Evolutionary conservation across 2,329 filamentous ascomycete species (phyloP), one percentile per base, ranked within the genome.

Genomic region (Aspergillus brasiliensis): DNA sequence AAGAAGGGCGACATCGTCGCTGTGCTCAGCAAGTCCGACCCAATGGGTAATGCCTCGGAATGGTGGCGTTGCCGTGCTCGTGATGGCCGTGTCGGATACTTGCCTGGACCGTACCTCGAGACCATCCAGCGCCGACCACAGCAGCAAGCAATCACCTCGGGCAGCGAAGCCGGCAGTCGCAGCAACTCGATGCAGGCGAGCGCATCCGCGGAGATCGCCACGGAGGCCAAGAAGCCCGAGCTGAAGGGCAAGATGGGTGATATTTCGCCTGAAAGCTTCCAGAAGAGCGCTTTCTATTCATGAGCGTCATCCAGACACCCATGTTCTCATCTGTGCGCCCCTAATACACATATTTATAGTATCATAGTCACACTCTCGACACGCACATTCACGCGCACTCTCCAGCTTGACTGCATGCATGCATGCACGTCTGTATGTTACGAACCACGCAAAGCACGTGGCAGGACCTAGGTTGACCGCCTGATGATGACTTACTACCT

Each of bases 1-100:
- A 93, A 91, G 80, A 97, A 97, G 81, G 94, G 94, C 61, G 95
- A 99, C 69, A 87, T 98, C 56, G 93, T 99, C 15, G 95, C 95
- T 25, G 92, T 99, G 1, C 84, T 99, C 57, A 90, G 89, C 80
- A 97, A 97, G 80, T 90, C 87, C 17, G 95, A 99, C 70, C 95
- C 95, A 0, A 86, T 94, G 71, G 95, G 95, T 46, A 92, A 95
- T 69, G 87, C 92, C 4, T 95, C 91, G 55, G 94, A 99, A 73
- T 99, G 95, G 95, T 99, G 95, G 95, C 88, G 90, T 66, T 99
- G 96, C 78, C 86, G 95, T 57, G 90, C 94, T 13, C 85, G 95
- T 62, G 92, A 98, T 73, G 93, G 92, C 48, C 85, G 92, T 25
- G 88, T 97, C 69, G 95, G 95, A 7, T 99, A 98, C 73, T 83